Base-by-base conservation (phyloP, 2,329 filamentous ascomycete species). In the Xylariales sp. region DNA sequence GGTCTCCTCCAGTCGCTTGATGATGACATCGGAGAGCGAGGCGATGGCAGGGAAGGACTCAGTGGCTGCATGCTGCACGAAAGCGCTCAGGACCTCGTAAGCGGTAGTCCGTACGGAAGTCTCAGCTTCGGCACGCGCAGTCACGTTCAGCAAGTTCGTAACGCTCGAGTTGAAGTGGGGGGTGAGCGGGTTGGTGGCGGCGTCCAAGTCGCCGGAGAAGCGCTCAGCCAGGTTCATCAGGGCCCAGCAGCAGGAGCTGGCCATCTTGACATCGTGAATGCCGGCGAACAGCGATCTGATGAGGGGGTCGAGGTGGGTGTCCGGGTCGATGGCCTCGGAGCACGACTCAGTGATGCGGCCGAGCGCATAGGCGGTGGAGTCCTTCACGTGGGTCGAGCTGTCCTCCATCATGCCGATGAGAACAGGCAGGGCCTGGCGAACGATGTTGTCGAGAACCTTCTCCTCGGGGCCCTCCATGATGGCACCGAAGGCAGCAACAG, bases 391-490 rank as follows among this genome's bases (percentile, higher is more conserved):
- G 36, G 97, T 73, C 25, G 86, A 87, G 49, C 74, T 76, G 59
- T 98, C 93, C 41, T 93, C 83, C 88, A 97, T 97, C 78, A 83
- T 83, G 50, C 76, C 80, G 56, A 98, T 93, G 35, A 98, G 74
- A 38, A 96, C 87, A 37, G 88, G 85, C 34, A 98, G 77, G 44
- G 90, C 93, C 62, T 96, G 91, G 71, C 95, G 95, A 56, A 98
- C 88, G 40, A 98, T 85, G 40, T 91, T 90, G 54, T 95, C 88
- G 37, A 98, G 72, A 34, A 91, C 81, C 67, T 87, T 88, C 63
- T 95, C 87, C 42, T 97, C 93, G 1, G 93, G 93, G 18, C 93
- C 93, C 59, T 98, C 93, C 90, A 98, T 96, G 53, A 98, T 97
- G 49, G 90, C 93, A 46, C 93, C 93, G 52, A 98, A 97, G 14